These are phyloP conservation scores for Trapa incisa DNA, from an alignment of 345 rosid species.

Conservation along the genomic window DNA sequence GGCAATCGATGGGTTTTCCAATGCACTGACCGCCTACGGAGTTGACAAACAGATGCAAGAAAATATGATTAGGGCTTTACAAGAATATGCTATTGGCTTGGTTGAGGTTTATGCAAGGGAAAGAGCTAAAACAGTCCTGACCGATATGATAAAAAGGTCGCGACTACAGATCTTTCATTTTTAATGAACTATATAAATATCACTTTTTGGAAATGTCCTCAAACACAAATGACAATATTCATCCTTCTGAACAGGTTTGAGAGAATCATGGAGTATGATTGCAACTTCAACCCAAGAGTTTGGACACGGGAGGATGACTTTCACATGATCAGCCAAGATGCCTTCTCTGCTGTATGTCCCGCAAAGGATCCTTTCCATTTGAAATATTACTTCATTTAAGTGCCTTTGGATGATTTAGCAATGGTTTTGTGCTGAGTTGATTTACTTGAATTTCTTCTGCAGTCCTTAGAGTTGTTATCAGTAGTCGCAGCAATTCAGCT, in stretches of 20 bases:
- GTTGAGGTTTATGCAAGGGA: conserved; percentile 72
- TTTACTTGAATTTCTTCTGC: conserved; percentile 3
- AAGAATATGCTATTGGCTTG: conserved; percentile 52
- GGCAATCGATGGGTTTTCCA: conserved; percentile 49
- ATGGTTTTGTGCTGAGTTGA: neutral
- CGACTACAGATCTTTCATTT: conserved; percentile 8
- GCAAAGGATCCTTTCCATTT: conserved; percentile 13
- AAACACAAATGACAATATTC: neutral
- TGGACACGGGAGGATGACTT: conserved; percentile 95
- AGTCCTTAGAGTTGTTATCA: conserved; percentile 77
- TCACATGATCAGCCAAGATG: conserved; percentile 68
- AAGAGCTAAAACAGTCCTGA: conserved; percentile 65
- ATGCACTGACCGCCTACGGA: conserved; percentile 60
- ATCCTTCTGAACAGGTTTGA: conserved; percentile 47
- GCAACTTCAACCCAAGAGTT: conserved; percentile 86
- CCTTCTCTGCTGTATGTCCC: conserved; percentile 56
- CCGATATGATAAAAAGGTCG: conserved; percentile 72
- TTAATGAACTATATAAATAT: neutral
- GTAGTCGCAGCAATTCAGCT: conserved; percentile 67
- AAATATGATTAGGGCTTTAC: conserved; percentile 37
- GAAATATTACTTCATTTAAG: conserved; percentile 34
- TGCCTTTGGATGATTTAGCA: neutral
- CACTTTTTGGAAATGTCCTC: neutral
- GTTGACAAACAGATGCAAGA: conserved; percentile 39
- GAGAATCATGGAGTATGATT: conserved; percentile 66